Conservation (phyloP, 768 basidiomycete species). For the Lactifluus piperatus region DNA sequence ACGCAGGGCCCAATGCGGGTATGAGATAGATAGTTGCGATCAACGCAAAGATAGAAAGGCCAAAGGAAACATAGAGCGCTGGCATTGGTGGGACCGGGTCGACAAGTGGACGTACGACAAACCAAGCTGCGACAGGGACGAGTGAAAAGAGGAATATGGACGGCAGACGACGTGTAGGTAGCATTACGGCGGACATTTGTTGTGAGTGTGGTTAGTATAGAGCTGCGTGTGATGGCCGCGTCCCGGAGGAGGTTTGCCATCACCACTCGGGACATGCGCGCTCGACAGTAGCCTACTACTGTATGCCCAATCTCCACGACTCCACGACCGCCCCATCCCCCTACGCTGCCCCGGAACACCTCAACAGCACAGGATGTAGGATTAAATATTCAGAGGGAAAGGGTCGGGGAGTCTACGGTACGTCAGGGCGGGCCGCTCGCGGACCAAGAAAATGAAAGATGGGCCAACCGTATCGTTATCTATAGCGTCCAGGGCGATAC, state of each 20-base stretch:
- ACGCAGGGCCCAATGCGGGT: slow-evolving; percentile 74
- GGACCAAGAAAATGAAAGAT: not conserved
- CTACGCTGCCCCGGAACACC: slow-evolving; percentile 1
- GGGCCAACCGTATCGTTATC: not conserved
- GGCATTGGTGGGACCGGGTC: slow-evolving; percentile 63
- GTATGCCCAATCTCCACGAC: slow-evolving; percentile 15
- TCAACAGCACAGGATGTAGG: slow-evolving; percentile 32
- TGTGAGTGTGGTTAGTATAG: not conserved
- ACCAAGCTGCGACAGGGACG: slow-evolving; percentile 63
- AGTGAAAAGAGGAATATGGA: slow-evolving; percentile 45
- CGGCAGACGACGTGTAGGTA: slow-evolving; percentile 13
- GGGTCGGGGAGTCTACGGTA: slow-evolving; percentile 61
- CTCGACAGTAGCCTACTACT: slow-evolving; percentile 6
- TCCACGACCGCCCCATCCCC: slow-evolving; percentile 3
- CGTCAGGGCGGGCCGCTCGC: slow-evolving; percentile 8
- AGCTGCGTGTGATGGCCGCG: not conserved
- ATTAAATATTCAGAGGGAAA: slow-evolving; percentile 39
- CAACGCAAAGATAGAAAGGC: slow-evolving; percentile 80
- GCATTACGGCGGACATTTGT: slow-evolving; percentile 14
- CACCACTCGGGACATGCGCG: not conserved
- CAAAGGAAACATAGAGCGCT: slow-evolving; percentile 67
- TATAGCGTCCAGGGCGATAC: slow-evolving; percentile 44
- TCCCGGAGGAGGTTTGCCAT: not conserved
- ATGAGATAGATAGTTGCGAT: slow-evolving; percentile 67
- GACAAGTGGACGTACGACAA: slow-evolving; percentile 61